Evolutionary conservation across 2,329 filamentous ascomycete species (phyloP).

Genomic region (Fusarium haematococcum): DNA sequence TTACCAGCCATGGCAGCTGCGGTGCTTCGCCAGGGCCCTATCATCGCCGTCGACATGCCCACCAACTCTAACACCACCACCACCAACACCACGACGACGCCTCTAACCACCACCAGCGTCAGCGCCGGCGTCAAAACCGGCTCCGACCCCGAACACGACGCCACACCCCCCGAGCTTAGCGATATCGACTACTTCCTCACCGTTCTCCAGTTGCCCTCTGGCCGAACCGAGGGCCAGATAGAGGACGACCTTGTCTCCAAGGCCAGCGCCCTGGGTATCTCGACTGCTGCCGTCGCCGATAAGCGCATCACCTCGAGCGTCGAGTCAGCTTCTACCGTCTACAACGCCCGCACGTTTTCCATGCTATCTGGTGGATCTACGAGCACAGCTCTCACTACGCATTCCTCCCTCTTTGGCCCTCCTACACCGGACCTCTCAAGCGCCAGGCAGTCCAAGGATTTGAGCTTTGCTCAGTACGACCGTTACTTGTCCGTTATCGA

Average conservation of each 20-base stretch:
- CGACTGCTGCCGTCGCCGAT: constrained; percentile 44
- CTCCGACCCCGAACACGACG: constrained; percentile 24
- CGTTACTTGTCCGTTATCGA: constrained; percentile 61
- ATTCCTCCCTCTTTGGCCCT: constrained; percentile 55
- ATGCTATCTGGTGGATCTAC: constrained; percentile 56
- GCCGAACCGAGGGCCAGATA: constrained; percentile 53
- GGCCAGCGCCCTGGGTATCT: constrained; percentile 52
- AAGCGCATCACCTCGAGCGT: constrained; percentile 54
- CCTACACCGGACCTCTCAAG: constrained; percentile 36
- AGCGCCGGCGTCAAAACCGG: constrained; percentile 22
- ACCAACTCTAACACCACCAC: constrained; percentile 4
- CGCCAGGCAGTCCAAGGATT: constrained; percentile 49
- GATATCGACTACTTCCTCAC: constrained; percentile 54
- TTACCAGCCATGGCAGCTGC: constrained; percentile 29
- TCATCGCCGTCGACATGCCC: constrained; percentile 33
- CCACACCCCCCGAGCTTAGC: constrained; percentile 53
- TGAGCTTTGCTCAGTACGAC: constrained; percentile 65
- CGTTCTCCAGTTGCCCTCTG: constrained; percentile 52
- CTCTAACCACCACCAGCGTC: constrained; percentile 29
- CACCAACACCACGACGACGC: constrained; percentile 30
- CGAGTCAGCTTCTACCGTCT: constrained; percentile 57
- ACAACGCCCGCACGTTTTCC: constrained; percentile 59
- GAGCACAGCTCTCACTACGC: constrained; percentile 56
- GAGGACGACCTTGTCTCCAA: constrained; percentile 53
- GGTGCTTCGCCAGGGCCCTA: constrained; percentile 32